Conservation (phyloP, 768 basidiomycete genomes). For the Floccularia luteovirens region DNA sequence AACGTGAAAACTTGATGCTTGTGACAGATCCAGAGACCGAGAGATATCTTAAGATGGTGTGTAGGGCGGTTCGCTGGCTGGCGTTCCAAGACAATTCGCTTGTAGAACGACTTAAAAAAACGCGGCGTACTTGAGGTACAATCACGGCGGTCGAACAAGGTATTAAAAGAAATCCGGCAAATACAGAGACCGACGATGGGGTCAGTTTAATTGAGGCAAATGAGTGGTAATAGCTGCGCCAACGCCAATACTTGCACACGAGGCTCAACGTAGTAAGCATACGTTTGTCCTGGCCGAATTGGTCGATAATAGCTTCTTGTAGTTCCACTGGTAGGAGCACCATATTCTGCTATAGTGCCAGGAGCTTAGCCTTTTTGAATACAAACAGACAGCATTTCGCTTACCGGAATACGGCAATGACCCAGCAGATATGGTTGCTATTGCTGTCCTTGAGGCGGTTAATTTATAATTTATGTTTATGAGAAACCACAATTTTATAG, state of each 20-base stretch:
- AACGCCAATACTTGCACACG: conserved; percentile 17
- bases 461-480: too few species aligned
- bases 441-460: too few species aligned
- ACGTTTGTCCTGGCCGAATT: conserved; percentile 7
- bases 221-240: conserved; percentile 10
- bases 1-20: conserved; percentile 2
- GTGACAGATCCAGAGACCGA: conserved; percentile 3
- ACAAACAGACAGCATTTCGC: background rate
- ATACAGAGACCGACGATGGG: conserved; percentile 8
- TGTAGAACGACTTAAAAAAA: conserved; percentile 7
- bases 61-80: conserved; percentile 6
- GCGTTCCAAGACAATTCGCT: conserved; percentile 5
- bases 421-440: too few species aligned
- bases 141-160: conserved; percentile 13
- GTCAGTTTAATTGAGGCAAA: conserved; percentile 12
- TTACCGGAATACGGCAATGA: too few species aligned
- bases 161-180: conserved; percentile 9
- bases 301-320: conserved; percentile 15
- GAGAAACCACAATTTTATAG: too few species aligned
- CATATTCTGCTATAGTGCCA: background rate
- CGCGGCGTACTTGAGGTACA: conserved; percentile 10
- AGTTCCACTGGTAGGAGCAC: conserved; percentile 14
- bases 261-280: conserved; percentile 9
- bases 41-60: conserved; percentile 1
- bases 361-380: too few species aligned